Percentiles rank a stretch among this genome's conserved stretches.
Evolutionary conservation across 2,329 filamentous ascomycete species (phyloP).

Genomic region (Botryotinia calthae): DNA sequence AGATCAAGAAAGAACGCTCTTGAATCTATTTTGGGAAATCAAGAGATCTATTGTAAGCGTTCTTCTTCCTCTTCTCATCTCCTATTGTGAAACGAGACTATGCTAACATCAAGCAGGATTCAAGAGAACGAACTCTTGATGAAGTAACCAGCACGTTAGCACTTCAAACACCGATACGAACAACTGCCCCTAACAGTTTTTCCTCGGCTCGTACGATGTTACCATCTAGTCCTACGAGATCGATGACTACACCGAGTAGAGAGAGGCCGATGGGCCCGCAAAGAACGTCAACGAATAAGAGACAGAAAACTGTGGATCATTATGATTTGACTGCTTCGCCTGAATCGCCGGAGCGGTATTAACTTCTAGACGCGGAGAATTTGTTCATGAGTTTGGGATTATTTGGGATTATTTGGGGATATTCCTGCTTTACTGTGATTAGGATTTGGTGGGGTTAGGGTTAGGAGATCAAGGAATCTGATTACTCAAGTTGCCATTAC

Average conservation of each 20-base stretch:
- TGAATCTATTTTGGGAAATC: conserved; percentile 9
- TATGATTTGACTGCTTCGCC: background rate
- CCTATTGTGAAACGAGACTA: too few species aligned
- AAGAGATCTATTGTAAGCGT: background rate
- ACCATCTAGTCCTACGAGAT: background rate
- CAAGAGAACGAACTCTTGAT: background rate
- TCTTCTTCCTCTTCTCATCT: background rate
- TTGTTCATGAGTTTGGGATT: background rate
- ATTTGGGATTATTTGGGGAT: too few species aligned
- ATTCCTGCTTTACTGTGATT: background rate
- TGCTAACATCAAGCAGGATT: background rate
- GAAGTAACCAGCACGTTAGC: background rate
- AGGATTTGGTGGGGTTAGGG: background rate
- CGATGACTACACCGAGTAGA: background rate
- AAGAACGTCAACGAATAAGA: background rate
- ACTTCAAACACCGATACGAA: background rate
- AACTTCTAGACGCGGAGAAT: background rate
- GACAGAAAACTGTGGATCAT: background rate
- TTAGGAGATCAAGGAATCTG: background rate
- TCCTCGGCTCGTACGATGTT: background rate
- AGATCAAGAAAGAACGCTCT: background rate
- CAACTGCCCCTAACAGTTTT: too few species aligned
- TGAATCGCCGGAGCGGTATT: background rate
- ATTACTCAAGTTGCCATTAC: background rate
- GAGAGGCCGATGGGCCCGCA: too few species aligned